Evolutionary conservation across 139 green algal genomes (phyloP).

Genomic region (Chlorella sp.): DNA sequence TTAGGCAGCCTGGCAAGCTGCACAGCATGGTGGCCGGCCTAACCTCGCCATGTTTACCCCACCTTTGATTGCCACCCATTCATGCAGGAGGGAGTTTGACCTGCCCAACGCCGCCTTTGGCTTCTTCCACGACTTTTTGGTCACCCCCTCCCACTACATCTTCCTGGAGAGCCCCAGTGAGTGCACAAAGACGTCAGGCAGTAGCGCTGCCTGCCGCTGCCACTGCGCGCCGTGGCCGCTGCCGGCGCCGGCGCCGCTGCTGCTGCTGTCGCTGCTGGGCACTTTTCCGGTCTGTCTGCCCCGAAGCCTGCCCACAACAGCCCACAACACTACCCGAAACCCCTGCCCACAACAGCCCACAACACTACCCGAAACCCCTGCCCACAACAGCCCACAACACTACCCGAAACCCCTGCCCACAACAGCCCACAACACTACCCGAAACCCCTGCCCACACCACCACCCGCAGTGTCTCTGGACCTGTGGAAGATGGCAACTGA

Average conservation of each 20-base stretch:
- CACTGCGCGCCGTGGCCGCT: too few species aligned
- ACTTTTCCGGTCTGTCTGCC: not conserved
- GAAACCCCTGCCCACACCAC: not conserved
- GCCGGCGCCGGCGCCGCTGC: too few species aligned
- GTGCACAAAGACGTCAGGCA: too few species aligned
- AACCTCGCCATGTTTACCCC: too few species aligned
- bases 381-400: not conserved
- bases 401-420: not conserved
- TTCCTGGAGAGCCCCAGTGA: slow-evolving; percentile 40
- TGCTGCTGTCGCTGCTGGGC: too few species aligned
- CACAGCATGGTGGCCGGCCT: too few species aligned
- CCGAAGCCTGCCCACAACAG: not conserved
- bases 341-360: not conserved
- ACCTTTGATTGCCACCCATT: not conserved
- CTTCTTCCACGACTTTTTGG: slow-evolving; percentile 59
- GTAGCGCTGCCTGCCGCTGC: too few species aligned
- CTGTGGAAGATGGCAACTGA: slow-evolving; percentile 47
- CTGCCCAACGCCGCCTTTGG: slow-evolving; percentile 50
- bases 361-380: too few species aligned
- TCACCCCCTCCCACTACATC: slow-evolving; percentile 64
- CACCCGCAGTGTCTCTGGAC: slow-evolving; percentile 45
- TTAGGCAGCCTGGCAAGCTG: too few species aligned
- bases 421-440: too few species aligned
- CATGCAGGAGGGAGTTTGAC: slow-evolving; percentile 17
- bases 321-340: not conserved